These are phyloP conservation scores for Phaeodactylum tricornutum DNA, from an alignment of 108 stramenopile genomes.

Conservation along the genomic window DNA sequence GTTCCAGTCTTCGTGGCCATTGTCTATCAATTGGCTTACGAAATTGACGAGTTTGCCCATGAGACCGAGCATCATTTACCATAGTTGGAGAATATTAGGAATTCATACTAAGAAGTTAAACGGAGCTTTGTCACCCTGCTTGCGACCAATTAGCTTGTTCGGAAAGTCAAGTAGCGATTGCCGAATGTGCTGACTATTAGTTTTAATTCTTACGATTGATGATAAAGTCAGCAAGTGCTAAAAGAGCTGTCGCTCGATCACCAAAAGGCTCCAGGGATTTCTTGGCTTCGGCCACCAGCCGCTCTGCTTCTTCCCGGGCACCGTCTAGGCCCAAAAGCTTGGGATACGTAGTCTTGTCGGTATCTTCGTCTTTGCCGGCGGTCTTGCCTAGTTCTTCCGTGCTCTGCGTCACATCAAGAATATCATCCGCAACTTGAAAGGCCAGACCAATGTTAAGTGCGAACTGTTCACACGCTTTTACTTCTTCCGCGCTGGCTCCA, in stretches of 20 bases:
- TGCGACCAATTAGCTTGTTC: too few relatives aligned
- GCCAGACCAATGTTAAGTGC: constrained; percentile 93
- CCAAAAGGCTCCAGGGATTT: constrained; percentile 78
- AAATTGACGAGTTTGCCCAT: constrained; percentile 33
- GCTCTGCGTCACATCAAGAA: constrained; percentile 90
- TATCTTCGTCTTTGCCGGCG: constrained; percentile 86
- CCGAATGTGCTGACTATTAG: too few relatives aligned
- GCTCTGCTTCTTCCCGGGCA: constrained; percentile 73
- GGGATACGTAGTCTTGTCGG: constrained; percentile 91
- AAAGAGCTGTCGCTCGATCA: constrained; percentile 71
- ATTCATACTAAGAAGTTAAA: too few relatives aligned
- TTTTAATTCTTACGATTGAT: constrained; percentile 89
- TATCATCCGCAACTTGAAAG: constrained; percentile 97
- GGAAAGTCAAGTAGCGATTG: too few relatives aligned
- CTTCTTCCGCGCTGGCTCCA: constrained; percentile 83
- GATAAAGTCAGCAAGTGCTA: constrained; percentile 91
- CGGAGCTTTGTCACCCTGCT: too few relatives aligned
- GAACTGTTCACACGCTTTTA: constrained; percentile 78
- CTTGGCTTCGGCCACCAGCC: constrained; percentile 83
- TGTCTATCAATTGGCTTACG: constrained; percentile 38
- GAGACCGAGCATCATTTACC: too few relatives aligned
- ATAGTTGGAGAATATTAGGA: too few relatives aligned
- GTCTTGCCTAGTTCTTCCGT: constrained; percentile 94
- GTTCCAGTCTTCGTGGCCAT: constrained; percentile 37
- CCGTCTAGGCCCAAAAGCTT: constrained; percentile 92